Evolutionary conservation across 2,329 filamentous ascomycete species (phyloP).

Genomic region (Cladophialophora carrionii): DNA sequence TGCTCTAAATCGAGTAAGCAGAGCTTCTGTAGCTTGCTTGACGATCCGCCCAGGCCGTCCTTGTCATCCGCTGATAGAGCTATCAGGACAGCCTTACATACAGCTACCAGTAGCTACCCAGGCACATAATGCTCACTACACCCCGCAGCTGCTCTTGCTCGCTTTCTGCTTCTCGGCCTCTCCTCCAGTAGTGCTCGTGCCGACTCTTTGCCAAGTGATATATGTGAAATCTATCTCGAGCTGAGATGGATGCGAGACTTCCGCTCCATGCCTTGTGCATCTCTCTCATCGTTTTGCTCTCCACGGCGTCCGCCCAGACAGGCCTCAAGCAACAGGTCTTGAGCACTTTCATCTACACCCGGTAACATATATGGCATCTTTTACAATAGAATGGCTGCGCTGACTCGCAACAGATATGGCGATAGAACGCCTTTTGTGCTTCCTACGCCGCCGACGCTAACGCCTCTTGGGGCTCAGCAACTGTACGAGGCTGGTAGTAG

Average conservation of each 20-base stretch:
- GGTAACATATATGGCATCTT: neutral
- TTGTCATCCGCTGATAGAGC: constrained; percentile 24
- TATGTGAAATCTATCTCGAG: neutral
- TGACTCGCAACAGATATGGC: constrained; percentile 47
- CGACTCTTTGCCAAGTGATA: neutral
- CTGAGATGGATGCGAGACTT: constrained; percentile 16
- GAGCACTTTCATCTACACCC: constrained; percentile 58
- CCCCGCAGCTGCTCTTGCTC: constrained; percentile 24
- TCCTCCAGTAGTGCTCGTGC: constrained; percentile 1
- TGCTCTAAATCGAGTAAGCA: constrained; percentile 30
- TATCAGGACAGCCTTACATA: constrained; percentile 25
- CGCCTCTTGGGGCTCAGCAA: constrained; percentile 60
- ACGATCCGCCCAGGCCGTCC: constrained; percentile 11
- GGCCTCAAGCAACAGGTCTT: constrained; percentile 46
- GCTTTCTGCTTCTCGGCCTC: constrained; percentile 17
- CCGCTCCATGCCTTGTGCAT: constrained; percentile 14
- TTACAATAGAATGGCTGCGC: neutral
- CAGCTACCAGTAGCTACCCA: constrained; percentile 17
- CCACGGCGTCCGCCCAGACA: constrained; percentile 29
- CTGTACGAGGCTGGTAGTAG: constrained; percentile 55
- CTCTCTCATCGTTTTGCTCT: constrained; percentile 22
- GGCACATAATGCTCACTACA: constrained; percentile 28
- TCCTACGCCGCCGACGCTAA: constrained; percentile 48
- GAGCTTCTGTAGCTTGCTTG: constrained; percentile 15
- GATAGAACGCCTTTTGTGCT: constrained; percentile 57